Evolutionary conservation across 257 asterid genomes (phyloP).

Genomic region (Lantana camara): DNA sequence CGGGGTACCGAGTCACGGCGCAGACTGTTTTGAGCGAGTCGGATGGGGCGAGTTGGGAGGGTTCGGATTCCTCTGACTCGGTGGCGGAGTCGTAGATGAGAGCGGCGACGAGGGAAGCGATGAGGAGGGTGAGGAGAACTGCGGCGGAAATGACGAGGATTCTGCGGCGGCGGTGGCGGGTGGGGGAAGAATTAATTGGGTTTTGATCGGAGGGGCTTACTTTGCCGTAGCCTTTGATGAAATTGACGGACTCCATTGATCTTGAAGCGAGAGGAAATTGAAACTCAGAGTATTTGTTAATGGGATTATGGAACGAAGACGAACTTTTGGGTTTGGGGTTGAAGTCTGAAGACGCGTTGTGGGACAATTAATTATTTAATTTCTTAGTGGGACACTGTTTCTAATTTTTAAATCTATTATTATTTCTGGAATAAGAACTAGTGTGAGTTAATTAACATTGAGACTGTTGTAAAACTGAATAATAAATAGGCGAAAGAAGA

Average conservation of each 20-base stretch:
- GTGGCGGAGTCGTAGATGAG: slow-evolving; percentile 43
- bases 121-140: slow-evolving; percentile 35
- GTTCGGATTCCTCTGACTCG: slow-evolving; percentile 33
- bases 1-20: slow-evolving; percentile 76
- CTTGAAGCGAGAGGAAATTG: background rate
- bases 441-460: too few species aligned
- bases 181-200: slow-evolving; percentile 25
- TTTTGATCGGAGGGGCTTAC: slow-evolving; percentile 38
- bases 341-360: background rate
- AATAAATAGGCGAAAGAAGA: too few species aligned
- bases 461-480: too few species aligned
- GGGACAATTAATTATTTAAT: background rate
- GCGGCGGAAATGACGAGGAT: slow-evolving; percentile 36
- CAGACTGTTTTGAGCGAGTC: slow-evolving; percentile 67
- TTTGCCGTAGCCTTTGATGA: slow-evolving; percentile 66
- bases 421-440: too few species aligned
- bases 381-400: background rate
- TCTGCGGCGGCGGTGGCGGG: slow-evolving; percentile 26
- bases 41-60: slow-evolving; percentile 35
- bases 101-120: slow-evolving; percentile 39
- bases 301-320: too few species aligned
- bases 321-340: too few species aligned
- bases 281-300: background rate
- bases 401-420: too few species aligned
- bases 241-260: slow-evolving; percentile 48